Evolutionary conservation across 2,329 filamentous ascomycete species (phyloP), one percentile per base, ranked within the genome.

Genomic region (Alternaria consortialis): DNA sequence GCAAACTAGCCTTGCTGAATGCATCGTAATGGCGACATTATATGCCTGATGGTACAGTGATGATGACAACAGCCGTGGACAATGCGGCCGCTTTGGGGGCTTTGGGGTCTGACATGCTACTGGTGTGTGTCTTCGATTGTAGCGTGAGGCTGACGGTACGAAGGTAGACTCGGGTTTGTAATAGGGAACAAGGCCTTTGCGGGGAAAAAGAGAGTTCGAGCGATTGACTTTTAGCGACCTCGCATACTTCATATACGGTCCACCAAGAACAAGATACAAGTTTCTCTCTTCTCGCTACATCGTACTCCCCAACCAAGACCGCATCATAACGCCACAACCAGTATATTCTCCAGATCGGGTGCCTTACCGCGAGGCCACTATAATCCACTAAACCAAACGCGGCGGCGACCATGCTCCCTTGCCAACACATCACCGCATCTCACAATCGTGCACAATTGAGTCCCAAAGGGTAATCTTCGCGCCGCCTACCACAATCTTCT

Each of bases 51-150:
- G 67, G 67, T 12, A 68, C 54, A 0, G 63, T 65, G 57, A 69
- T 64, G 37, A 64, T 69, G 32, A 69, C 63, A 12, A 69, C 59
- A 1, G 63, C 67, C 15, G 59, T 68, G 2, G 65, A 69, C 12
- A 68, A 29, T 5, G 67, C 67, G n/a, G 67, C 65, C 5, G 65
- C 61, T 58, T 68, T 68, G 8, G 63, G 63, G 36, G 63, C 59
- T 57, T 68, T 66, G 11, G 63, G 63, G 36, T 60, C 61, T 20
- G 63, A 60, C 59, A 65, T 68, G 15, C 39, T 58, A n/a, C 2
- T 31, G 23, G 13, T 11, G 7, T 25, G 13, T 32, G n/a, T n/a
- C 5, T n/a, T 25, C 17, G 20, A 36, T 48, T 29, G 17, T 13
- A 7, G 12, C 8, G 31, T 36, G 2, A 25, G n/a, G 20, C 20